Percentiles rank a stretch among this genome's conserved stretches.
Conservation (phyloP, 228 moss, liverwort and hornwort genomes). For the Sphagnum magellanicum region DNA sequence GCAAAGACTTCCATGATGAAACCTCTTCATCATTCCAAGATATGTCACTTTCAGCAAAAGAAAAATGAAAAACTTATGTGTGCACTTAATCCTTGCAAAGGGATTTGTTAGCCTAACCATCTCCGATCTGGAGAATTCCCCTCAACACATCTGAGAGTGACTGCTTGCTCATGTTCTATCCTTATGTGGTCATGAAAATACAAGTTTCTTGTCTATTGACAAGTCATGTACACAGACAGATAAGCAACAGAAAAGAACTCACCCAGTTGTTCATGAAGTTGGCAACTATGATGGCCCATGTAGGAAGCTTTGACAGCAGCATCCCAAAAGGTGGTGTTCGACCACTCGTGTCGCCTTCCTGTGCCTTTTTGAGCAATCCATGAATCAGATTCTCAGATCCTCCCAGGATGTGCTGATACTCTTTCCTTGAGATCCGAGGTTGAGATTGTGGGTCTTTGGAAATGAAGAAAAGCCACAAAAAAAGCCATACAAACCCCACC, state of each 20-base stretch:
- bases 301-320: constrained; percentile 74
- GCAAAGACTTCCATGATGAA: too few relatives aligned
- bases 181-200: too few relatives aligned
- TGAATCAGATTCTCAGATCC: constrained; percentile 26
- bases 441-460: constrained; percentile 45
- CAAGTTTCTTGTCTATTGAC: too few relatives aligned
- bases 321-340: constrained; percentile 48
- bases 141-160: too few relatives aligned
- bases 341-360: background rate
- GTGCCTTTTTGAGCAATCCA: constrained; percentile 4
- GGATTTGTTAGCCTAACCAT: too few relatives aligned
- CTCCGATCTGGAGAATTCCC: too few relatives aligned
- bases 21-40: too few relatives aligned
- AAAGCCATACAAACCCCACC: constrained; percentile 61
- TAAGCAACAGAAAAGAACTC: background rate
- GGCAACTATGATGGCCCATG: constrained; percentile 79
- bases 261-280: constrained; percentile 97
- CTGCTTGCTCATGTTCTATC: too few relatives aligned
- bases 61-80: too few relatives aligned
- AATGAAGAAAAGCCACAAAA: constrained; percentile 39
- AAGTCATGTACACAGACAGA: too few relatives aligned
- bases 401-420: constrained; percentile 43
- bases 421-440: constrained; percentile 36
- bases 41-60: too few relatives aligned
- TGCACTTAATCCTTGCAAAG: too few relatives aligned